A percentile compares a stretch with the other conserved stretches of the same genome.
These are phyloP conservation scores for Cardiospermum halicacabum DNA, from an alignment of 345 rosid species.

Conservation along the genomic window DNA sequence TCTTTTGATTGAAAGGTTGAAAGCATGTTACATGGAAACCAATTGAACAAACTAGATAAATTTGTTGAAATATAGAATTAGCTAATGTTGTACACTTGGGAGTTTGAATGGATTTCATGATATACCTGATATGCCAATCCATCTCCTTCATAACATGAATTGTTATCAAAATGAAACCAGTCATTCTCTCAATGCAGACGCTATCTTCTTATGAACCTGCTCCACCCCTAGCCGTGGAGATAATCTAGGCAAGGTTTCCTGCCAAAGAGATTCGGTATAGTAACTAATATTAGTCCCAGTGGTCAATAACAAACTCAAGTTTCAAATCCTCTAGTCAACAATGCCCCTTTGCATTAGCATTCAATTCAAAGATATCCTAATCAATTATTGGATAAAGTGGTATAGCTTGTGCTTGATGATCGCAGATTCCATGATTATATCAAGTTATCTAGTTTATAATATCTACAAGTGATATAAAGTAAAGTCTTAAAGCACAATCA, in stretches of 20 bases:
- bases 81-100: background rate
- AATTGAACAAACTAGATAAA: background rate
- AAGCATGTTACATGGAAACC: background rate
- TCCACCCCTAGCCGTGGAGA: slow-evolving; percentile 73
- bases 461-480: background rate
- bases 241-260: slow-evolving; percentile 63
- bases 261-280: slow-evolving; percentile 16
- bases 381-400: slow-evolving; percentile 8
- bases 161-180: slow-evolving; percentile 4
- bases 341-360: background rate
- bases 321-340: background rate
- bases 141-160: slow-evolving; percentile 2
- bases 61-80: background rate
- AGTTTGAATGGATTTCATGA: background rate
- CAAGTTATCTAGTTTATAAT: background rate
- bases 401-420: slow-evolving; percentile 15
- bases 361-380: slow-evolving; percentile 17
- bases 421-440: slow-evolving; percentile 11
- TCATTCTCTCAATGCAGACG: slow-evolving; percentile 52
- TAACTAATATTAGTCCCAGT: slow-evolving; percentile 3
- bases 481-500: background rate
- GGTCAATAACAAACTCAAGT: background rate
- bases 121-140: background rate
- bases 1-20: slow-evolving; percentile 14
- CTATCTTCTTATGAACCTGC: slow-evolving; percentile 70